These are phyloP conservation scores for Wickerhamomyces queroliae DNA, from an alignment of 805 yeast species.

Conservation along the genomic window DNA sequence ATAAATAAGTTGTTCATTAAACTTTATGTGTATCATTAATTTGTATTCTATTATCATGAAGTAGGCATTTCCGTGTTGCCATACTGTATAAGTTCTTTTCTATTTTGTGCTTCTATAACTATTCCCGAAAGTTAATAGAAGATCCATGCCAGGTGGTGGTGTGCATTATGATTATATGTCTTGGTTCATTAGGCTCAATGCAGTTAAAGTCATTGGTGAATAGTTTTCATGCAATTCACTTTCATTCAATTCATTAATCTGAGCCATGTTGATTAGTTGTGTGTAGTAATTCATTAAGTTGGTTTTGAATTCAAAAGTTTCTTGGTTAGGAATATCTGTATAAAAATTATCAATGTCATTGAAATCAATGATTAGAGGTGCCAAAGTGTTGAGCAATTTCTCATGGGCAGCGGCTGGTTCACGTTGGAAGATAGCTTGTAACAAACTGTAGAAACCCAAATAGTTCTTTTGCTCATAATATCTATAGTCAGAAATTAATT, in stretches of 20 bases:
- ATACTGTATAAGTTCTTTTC: background rate
- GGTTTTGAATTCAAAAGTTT: conserved; percentile 25
- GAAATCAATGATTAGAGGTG: conserved; percentile 29
- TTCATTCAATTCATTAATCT: background rate
- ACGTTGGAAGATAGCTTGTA: conserved; percentile 23
- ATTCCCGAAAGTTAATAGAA: background rate
- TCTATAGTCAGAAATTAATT: conserved; percentile 12
- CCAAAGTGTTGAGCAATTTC: conserved; percentile 24
- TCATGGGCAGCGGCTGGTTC: conserved; percentile 18
- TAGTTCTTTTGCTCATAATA: conserved; percentile 16
- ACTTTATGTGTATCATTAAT: background rate
- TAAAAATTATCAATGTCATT: conserved; percentile 28
- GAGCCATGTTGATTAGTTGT: background rate
- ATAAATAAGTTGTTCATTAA: too few relatives aligned
- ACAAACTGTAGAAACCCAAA: conserved; percentile 26
- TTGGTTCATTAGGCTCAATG: background rate
- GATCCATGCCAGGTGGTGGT: background rate
- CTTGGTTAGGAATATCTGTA: conserved; percentile 19
- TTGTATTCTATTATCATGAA: background rate
- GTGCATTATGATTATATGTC: background rate
- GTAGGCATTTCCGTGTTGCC: background rate
- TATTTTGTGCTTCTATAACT: background rate
- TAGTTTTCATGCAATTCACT: background rate
- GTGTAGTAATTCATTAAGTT: conserved; percentile 23
- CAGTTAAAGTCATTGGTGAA: background rate